Evolutionary conservation across 345 rosid species (phyloP).

Genomic region (Murraya paniculata): DNA sequence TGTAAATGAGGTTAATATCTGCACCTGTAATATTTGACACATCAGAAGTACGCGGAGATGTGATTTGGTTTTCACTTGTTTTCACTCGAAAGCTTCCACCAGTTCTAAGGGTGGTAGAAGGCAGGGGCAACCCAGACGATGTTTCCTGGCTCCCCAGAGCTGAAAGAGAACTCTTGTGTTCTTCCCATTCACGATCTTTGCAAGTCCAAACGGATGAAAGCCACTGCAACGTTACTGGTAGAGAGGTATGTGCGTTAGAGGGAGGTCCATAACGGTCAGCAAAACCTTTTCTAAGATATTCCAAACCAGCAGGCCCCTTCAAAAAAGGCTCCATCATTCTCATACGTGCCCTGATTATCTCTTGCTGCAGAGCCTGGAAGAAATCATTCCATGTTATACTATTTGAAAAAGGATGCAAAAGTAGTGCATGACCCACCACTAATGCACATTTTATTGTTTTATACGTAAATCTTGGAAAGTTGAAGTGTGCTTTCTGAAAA

Average conservation of each 20-base stretch:
- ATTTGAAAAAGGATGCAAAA: background rate
- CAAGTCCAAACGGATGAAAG: slow-evolving; percentile 47
- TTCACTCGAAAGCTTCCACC: slow-evolving; percentile 60
- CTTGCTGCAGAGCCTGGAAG: slow-evolving; percentile 61
- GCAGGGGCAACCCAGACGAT: slow-evolving; percentile 41
- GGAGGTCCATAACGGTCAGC: slow-evolving; percentile 52
- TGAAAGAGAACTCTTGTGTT: slow-evolving; percentile 53
- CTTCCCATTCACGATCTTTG: slow-evolving; percentile 72
- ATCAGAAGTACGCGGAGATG: slow-evolving; percentile 20
- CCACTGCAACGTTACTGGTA: slow-evolving; percentile 63
- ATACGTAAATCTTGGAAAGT: too few species aligned
- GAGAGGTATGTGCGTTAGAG: slow-evolving; percentile 43
- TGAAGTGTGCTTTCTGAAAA: too few species aligned
- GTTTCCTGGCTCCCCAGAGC: slow-evolving; percentile 37
- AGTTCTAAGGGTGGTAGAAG: slow-evolving; percentile 61
- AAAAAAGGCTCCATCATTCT: slow-evolving; percentile 72
- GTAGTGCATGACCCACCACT: background rate
- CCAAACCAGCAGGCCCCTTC: slow-evolving; percentile 81
- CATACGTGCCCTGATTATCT: slow-evolving; percentile 73
- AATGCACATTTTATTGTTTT: background rate
- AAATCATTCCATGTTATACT: slow-evolving; percentile 4
- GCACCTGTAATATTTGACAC: slow-evolving; percentile 37
- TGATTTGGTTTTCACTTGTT: slow-evolving; percentile 24
- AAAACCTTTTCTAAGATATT: slow-evolving; percentile 68
- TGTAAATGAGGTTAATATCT: background rate